These are phyloP conservation scores for Hepatocystis sp. DNA, from an alignment of 169 alveolate species.

Conservation along the genomic window DNA sequence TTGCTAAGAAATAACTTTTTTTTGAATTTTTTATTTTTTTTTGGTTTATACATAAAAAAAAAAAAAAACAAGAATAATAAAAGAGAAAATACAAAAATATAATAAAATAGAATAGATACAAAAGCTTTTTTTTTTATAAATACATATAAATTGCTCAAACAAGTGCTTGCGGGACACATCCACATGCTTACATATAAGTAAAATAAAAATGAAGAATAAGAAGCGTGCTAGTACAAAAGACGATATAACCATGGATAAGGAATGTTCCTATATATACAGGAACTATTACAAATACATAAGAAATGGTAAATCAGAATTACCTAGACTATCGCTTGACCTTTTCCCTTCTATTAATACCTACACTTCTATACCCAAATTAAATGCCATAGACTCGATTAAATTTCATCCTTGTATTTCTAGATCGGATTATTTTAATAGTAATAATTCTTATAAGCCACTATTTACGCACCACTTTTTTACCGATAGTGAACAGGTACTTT, in stretches of 20 bases:
- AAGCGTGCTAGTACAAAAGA: background rate
- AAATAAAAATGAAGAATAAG: constrained; percentile 23
- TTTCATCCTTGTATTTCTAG: constrained; percentile 80
- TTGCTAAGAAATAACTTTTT: background rate
- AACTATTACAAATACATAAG: constrained; percentile 50
- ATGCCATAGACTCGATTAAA: constrained; percentile 48
- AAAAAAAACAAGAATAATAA: no score
- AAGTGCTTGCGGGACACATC: no score
- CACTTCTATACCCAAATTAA: constrained; percentile 51
- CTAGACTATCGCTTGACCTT: constrained; percentile 40
- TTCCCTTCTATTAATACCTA: constrained; percentile 61
- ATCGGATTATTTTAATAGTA: constrained; percentile 68
- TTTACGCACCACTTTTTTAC: constrained; percentile 81
- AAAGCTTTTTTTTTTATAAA: no score
- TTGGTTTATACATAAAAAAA: no score
- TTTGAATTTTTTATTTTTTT: no score
- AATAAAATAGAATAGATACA: no score
- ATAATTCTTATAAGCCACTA: constrained; percentile 75
- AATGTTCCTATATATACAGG: constrained; percentile 39
- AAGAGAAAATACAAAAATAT: no score
- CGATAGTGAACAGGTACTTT: constrained; percentile 74
- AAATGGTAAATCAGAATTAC: constrained; percentile 49
- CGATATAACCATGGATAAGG: constrained; percentile 16
- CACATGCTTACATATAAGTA: no score
- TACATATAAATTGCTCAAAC: no score